phyloP scores from a whole-genome alignment of 2,329 filamentous ascomycete species.

The Aureobasidium vineae region DNA sequence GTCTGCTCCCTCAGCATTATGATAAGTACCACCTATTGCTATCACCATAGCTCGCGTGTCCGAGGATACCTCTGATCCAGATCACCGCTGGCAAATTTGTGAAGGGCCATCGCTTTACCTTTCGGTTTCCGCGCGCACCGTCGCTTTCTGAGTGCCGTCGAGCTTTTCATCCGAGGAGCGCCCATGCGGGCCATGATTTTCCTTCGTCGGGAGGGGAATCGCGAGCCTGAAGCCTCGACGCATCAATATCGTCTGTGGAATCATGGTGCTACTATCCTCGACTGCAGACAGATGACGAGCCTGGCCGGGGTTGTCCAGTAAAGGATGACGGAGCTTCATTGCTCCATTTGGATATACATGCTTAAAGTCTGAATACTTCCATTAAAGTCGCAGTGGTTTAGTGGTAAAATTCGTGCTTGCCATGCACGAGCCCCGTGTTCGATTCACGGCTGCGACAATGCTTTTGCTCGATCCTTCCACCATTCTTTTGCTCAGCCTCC shows the following conservation, averaged over 20 bases:
- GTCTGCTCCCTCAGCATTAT: not conserved
- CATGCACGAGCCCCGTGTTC: constrained; percentile 27
- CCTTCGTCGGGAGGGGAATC: no score
- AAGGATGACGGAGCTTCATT: no score
- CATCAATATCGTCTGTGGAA: no score
- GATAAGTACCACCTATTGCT: not conserved
- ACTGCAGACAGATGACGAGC: not conserved
- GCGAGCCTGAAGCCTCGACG: not conserved
- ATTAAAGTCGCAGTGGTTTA: constrained; percentile 25
- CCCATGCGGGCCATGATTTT: not conserved
- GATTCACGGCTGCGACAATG: constrained; percentile 26
- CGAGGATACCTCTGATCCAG: not conserved
- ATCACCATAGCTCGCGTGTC: not conserved
- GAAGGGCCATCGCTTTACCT: not conserved
- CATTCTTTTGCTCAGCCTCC: not conserved
- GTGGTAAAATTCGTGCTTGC: constrained; percentile 27
- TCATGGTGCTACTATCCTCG: no score
- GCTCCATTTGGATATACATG: no score
- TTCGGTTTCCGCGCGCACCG: not conserved
- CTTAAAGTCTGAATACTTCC: not conserved
- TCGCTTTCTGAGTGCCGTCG: no score
- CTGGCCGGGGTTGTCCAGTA: no score
- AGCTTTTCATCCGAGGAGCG: not conserved
- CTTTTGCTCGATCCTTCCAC: not conserved
- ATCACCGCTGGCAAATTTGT: not conserved